These are phyloP conservation scores for Aspergillus sp. DNA, from an alignment of 2,329 filamentous ascomycete species.

Conservation along the genomic window DNA sequence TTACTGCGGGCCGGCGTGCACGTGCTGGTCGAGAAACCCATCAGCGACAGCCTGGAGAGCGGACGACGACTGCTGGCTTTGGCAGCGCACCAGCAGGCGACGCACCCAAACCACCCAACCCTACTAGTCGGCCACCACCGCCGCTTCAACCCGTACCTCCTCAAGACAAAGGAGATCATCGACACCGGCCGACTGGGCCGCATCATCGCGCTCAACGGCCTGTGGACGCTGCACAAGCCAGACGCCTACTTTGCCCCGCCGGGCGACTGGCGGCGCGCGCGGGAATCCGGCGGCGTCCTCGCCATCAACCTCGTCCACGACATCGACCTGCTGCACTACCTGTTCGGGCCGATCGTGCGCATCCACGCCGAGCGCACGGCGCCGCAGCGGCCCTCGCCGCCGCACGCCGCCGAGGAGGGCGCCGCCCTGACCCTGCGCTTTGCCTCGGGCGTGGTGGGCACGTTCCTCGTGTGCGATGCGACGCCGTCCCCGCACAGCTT, in stretches of 20 bases:
- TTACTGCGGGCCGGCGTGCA: conserved; percentile 51
- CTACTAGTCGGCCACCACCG: conserved; percentile 59
- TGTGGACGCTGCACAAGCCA: conserved; percentile 57
- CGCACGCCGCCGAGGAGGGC: conserved; percentile 55
- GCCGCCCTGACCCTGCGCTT: conserved; percentile 56
- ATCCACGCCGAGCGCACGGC: conserved; percentile 52
- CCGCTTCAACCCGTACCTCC: conserved; percentile 58
- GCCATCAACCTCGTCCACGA: conserved; percentile 63
- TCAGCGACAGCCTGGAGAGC: conserved; percentile 41
- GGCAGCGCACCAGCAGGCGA: conserved; percentile 15
- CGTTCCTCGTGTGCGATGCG: conserved; percentile 56
- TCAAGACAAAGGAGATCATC: conserved; percentile 49
- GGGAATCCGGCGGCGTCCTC: conserved; percentile 52
- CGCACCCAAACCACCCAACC: conserved; percentile 43
- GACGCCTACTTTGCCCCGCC: conserved; percentile 50
- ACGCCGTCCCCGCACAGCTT: conserved; percentile 55
- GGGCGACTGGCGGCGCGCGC: conserved; percentile 48
- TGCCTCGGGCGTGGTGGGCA: conserved; percentile 54
- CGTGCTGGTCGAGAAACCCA: conserved; percentile 58
- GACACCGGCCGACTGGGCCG: conserved; percentile 43
- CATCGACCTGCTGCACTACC: conserved; percentile 57
- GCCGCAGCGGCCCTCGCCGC: conserved; percentile 39
- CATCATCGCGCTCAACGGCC: conserved; percentile 53
- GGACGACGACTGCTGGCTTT: conserved; percentile 22
- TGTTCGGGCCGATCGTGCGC: conserved; percentile 53